A percentile compares a stretch with the other conserved stretches of the same genome.
Conservation (phyloP, 1,284 basidiomycete species). For the Neonothopanus nambi region DNA sequence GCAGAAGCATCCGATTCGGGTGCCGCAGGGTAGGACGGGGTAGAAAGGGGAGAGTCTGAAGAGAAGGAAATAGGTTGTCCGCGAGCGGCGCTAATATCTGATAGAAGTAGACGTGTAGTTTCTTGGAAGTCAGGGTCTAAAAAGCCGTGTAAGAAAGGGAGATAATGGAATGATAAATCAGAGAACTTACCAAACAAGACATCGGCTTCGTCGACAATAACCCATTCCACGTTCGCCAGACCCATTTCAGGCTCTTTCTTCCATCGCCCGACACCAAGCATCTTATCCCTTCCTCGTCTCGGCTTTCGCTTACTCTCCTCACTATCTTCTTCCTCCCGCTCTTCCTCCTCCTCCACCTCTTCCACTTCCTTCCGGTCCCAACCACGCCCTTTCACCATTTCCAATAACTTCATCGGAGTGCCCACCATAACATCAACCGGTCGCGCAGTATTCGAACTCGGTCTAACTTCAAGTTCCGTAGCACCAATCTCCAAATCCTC, state of each 20-base stretch:
- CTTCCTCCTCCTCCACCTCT: slow-evolving; percentile 24
- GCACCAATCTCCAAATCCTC: slow-evolving; percentile 7
- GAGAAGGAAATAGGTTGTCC: slow-evolving; percentile 44
- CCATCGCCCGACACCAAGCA: slow-evolving; percentile 32
- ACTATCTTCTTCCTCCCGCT: slow-evolving; percentile 20
- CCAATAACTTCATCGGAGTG: slow-evolving; percentile 76
- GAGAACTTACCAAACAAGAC: slow-evolving; percentile 72
- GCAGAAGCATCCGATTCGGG: slow-evolving; percentile 11
- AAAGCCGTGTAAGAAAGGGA: slow-evolving; percentile 2
- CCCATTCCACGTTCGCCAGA: slow-evolving; percentile 75
- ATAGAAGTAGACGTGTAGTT: slow-evolving; percentile 65
- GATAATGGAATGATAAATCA: background rate
- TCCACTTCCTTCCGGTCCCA: slow-evolving; percentile 51
- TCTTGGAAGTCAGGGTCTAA: slow-evolving; percentile 79
- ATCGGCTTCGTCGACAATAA: slow-evolving; percentile 88
- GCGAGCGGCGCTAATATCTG: slow-evolving; percentile 67
- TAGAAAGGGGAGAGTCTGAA: slow-evolving; percentile 17
- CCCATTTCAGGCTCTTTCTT: slow-evolving; percentile 51
- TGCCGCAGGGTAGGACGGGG: slow-evolving; percentile 8
- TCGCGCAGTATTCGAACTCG: slow-evolving; percentile 20
- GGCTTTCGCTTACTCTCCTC: slow-evolving; percentile 24
- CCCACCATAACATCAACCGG: slow-evolving; percentile 75
- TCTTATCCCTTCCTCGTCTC: slow-evolving; percentile 35
- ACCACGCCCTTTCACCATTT: slow-evolving; percentile 64
- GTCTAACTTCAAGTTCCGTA: slow-evolving; percentile 19